Conservation (phyloP, 257 asterid genomes). For the Solanum ossicruentum region DNA sequence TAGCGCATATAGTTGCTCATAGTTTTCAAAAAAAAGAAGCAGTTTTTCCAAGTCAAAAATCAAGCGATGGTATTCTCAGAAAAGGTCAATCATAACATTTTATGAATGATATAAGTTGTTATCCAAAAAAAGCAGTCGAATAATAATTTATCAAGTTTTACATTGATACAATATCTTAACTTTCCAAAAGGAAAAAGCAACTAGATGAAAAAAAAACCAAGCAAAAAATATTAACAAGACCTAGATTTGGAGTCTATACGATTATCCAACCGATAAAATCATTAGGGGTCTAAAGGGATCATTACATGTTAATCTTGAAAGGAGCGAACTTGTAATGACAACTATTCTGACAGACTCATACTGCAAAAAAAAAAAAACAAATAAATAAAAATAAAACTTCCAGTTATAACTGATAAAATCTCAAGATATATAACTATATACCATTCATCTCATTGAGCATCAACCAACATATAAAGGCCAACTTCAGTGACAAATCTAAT, state of each 20-base stretch:
- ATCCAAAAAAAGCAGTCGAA: background rate
- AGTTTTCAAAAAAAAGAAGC: background rate
- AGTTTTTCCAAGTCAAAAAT: background rate
- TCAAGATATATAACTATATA: background rate
- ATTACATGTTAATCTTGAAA: background rate
- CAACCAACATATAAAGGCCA: background rate
- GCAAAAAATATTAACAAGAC: background rate
- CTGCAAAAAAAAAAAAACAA: background rate
- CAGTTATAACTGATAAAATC: background rate
- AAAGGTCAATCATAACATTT: background rate
- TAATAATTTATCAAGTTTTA: background rate
- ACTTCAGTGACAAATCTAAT: background rate
- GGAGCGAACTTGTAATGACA: background rate
- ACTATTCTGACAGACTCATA: background rate
- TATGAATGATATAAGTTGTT: background rate
- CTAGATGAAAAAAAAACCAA: background rate
- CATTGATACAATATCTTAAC: background rate
- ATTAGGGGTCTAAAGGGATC: background rate
- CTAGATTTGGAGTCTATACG: background rate
- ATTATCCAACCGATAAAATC: background rate
- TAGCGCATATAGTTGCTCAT: constrained; percentile 29
- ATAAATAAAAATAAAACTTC: background rate
- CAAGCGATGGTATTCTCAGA: background rate
- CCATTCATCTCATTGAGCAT: background rate
- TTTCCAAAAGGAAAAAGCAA: background rate